Evolutionary conservation across 108 stramenopile species (phyloP), one percentile per base, ranked within the genome.

Genomic region (Craspedostauros australis): DNA sequence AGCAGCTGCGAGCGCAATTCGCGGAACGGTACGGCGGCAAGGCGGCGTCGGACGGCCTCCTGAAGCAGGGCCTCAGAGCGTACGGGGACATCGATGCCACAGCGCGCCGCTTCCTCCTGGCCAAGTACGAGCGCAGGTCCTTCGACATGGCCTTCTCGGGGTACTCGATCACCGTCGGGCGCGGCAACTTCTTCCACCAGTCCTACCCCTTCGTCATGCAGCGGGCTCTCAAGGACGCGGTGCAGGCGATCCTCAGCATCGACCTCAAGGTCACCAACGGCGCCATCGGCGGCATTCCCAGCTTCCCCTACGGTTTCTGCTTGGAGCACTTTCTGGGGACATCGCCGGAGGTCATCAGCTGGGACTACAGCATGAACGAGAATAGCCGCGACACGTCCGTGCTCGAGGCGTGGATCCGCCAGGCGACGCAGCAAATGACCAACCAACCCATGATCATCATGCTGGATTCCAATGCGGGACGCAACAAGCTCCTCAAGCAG

Each of bases 311-410:
- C 62, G 82, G 77, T 19, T 92, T 82, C 76, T 92, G 91, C 51
- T 34, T 92, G 32, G 57, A 71, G 32, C 78, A 88, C 39, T 92
- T 92, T 56, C 46, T 80, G 45, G 86, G 86, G 1, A 50, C 40
- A 5, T 82, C 86, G 46, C 50, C 84, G 4, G 84, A 92, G 51
- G 77, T 79, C 4, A 42, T 87, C 14, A 62, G 61, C 23, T 92
- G 91, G 91, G 91, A 87, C 67, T 92, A 86, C 52, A 75, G 70
- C 26, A 92, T 92, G 91, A 92, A 92, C 54, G 90, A 86, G 45
- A 73, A 70, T 15, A 49, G 57, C 42, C 65, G 60, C 21, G 64
- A 39, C 15, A 52, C 82, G 0, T 46, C 32, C n/a, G 78, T 74
- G 5, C 44, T 92, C 29, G 91, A 92, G 62, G 70, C 77, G 23